Base-by-base conservation (phyloP, 2,329 filamentous ascomycete species). In the Tolypocladium capitatum region DNA sequence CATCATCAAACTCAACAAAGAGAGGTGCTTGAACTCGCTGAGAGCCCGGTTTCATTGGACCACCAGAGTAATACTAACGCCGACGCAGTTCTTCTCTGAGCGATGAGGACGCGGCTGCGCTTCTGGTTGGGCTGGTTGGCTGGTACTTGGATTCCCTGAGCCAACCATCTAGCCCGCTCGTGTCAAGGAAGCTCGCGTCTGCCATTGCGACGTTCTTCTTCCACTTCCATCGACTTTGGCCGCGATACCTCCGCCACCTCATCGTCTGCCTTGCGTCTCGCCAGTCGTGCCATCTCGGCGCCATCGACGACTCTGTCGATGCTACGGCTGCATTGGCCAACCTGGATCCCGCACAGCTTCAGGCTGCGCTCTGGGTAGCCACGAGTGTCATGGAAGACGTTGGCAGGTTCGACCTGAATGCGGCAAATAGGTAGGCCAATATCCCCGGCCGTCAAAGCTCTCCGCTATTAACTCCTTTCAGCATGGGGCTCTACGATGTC, bases 1-100 rank as follows among this genome's bases (percentile, higher is more conserved):
- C 55, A 94, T 88, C 45, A 81, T 97, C 57, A 98, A 97, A 68
- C 78, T 97, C 49, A 96, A 97, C 62, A 84, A 83, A n/a, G 87
- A 92, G 60, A 87, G 82, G 84, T 85, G 68, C 16, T 30, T 32
- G 18, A 14, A 32, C 7, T 4, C 31, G 8, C 18, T 9, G 18
- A 24, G 13, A 10, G 8, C 4, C 9, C 31, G 7, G 4, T 30
- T 27, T 38, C n/a, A 14, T 21, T 44, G 11, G 5, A 9, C 8
- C 24, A 3, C 5, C 24, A 18, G 8, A 13, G 2, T 27, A 16
- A 20, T 34, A 14, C 28, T 43, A 21, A 28, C 11, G 4, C 20
- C 14, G 6, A 28, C 13, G 10, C 21, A 75, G 70, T 55, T 62
- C 67, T 48, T 70, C 72, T 16, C 64, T 86, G 36, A 70, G 72